Base-by-base conservation (phyloP, 2,329 filamentous ascomycete genomes). In the Scytalidium lignicola region DNA sequence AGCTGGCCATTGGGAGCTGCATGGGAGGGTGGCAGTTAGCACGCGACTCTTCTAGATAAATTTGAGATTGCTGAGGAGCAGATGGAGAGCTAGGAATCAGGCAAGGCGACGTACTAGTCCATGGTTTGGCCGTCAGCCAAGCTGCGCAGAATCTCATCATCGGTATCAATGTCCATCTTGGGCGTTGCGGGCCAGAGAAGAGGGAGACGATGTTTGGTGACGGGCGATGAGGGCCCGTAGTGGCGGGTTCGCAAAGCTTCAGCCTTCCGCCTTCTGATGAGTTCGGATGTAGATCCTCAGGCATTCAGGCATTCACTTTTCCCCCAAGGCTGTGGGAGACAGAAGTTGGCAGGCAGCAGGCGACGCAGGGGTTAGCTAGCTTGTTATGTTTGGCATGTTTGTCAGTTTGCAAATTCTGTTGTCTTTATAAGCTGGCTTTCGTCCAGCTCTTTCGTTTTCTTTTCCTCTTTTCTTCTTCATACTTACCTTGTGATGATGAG, bases 101-200 rank as follows among this genome's bases (percentile, higher is more conserved):
- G 20, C 22, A 20, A 17, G 10, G 20, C 28, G 53, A 62, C 78
- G 67, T 69, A 84, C 81, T 73, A 74, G 60, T 82, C 75, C 54
- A 83, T 75, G 17, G 69, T 58, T 18, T 70, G 74, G 55, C 79
- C 79, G 17, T 68, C 63, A 19, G 79, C 77, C 55, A 81, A 68
- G 51, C 56, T 69, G 54, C 45, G 43, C 10, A 65, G 44, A 18
- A 63, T 47, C 39, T 60, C 56, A 46, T 79, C 74, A 54, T 78
- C 77, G 41, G 65, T 67, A 53, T 82, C 79, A 29, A 76, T 70
- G 49, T 82, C 78, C 79, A 82, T 82, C 56, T 60, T 70, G 54
- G 39, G 26, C 44, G 46, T 50, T 60, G 10, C 17, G 18, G 18
- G 41, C 41, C 7, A 9, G 22, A 43, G 6, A 9, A 21, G 41